Conservation (phyloP, 768 basidiomycete species). For the Pisolithus albus region DNA sequence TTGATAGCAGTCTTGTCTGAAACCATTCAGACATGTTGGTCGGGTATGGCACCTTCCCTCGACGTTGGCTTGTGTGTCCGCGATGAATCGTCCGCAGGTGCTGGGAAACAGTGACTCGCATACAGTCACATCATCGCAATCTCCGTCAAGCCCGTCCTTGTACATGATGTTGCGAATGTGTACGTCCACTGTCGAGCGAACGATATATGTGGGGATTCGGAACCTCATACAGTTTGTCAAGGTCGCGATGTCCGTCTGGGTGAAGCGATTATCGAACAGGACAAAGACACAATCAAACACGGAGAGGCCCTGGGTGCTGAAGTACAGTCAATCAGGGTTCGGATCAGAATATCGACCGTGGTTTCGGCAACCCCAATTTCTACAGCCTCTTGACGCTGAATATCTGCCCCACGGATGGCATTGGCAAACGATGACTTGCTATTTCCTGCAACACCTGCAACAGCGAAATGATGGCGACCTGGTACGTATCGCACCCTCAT, state of each 20-base stretch:
- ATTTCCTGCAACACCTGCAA: slow-evolving; percentile 20
- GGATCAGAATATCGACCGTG: slow-evolving; percentile 19
- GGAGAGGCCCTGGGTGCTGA: slow-evolving; percentile 22
- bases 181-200: slow-evolving; percentile 13
- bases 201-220: slow-evolving; percentile 12
- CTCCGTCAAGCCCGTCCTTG: slow-evolving; percentile 5
- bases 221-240: slow-evolving; percentile 10
- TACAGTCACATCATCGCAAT: background rate
- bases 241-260: slow-evolving; percentile 10
- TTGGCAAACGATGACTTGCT: slow-evolving; percentile 20
- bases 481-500: slow-evolving; percentile 6
- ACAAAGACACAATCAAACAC: slow-evolving; percentile 14
- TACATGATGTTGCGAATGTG: slow-evolving; percentile 6
- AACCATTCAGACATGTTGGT: slow-evolving; percentile 18
- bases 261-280: slow-evolving; percentile 14
- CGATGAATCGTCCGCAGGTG: slow-evolving; percentile 13
- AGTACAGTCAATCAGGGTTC: slow-evolving; percentile 19
- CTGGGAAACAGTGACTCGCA: slow-evolving; percentile 3
- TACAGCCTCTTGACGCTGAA: slow-evolving; percentile 13
- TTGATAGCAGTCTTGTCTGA: slow-evolving; percentile 10
- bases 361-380: slow-evolving; percentile 18
- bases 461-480: slow-evolving; percentile 21
- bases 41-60: slow-evolving; percentile 10
- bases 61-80: slow-evolving; percentile 12
- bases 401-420: slow-evolving; percentile 19